A percentile compares a stretch with the other conserved stretches of the same genome.
These are phyloP conservation scores for Fusarium nodosum DNA, from an alignment of 2,329 filamentous ascomycete genomes.

Conservation along the genomic window DNA sequence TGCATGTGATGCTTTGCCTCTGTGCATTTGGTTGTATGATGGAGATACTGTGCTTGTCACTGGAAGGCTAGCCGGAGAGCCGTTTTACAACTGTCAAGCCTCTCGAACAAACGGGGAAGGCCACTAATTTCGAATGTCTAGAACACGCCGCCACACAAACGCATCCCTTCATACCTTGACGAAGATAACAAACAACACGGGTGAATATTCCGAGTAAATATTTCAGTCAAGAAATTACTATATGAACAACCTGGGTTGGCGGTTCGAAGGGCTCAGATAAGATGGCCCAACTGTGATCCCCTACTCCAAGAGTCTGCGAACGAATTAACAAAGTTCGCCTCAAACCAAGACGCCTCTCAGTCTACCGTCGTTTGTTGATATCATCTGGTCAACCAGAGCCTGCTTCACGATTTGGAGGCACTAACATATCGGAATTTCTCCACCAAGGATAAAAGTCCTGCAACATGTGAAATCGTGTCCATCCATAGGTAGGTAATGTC, in stretches of 20 bases:
- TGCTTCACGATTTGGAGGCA: not conserved
- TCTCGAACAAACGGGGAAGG: not conserved
- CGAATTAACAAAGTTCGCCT: not conserved
- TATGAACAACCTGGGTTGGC: not conserved
- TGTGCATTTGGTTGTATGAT: constrained; percentile 4
- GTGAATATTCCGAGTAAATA: not conserved
- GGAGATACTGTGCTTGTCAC: constrained; percentile 27
- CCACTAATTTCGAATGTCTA: constrained; percentile 28
- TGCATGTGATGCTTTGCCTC: constrained; percentile 42
- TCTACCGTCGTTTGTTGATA: not conserved
- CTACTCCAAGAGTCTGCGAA: not conserved
- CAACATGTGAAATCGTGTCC: not conserved
- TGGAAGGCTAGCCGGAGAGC: not conserved
- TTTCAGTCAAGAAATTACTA: not conserved
- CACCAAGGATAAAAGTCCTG: not conserved
- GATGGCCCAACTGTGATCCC: not conserved
- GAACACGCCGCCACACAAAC: constrained; percentile 22
- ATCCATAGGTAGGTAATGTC: no score
- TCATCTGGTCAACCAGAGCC: not conserved
- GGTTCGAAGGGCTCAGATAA: not conserved
- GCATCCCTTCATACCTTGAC: constrained; percentile 15
- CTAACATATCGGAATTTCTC: not conserved
- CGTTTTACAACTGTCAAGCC: constrained; percentile 1
- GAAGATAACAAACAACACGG: not conserved
- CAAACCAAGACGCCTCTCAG: not conserved